phyloP scores from a whole-genome alignment of 2,329 filamentous ascomycete genomes.

The Sporothrix variecibatus region DNA sequence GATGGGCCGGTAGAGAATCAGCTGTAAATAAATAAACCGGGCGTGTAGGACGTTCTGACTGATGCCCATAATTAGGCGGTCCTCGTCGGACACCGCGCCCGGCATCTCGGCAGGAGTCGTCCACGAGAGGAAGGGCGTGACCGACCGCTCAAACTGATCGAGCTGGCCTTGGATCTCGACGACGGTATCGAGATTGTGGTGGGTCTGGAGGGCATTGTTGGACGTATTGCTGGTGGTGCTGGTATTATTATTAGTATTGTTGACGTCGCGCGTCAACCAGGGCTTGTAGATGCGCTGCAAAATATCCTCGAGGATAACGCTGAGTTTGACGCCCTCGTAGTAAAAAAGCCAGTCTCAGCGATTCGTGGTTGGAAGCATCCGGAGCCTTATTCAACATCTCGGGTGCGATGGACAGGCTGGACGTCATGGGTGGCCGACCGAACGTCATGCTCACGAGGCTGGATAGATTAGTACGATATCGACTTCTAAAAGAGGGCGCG shows the following conservation, averaged over 20 bases:
- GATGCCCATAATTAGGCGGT: constrained; percentile 15
- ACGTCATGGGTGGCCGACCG: constrained; percentile 27
- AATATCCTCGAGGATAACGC: constrained; percentile 26
- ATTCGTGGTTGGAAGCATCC: constrained; percentile 2
- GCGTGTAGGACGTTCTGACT: constrained; percentile 22
- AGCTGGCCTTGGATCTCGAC: constrained; percentile 26
- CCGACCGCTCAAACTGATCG: constrained; percentile 24
- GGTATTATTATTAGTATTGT: neutral
- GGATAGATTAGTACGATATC: neutral
- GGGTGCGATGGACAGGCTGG: constrained; percentile 23
- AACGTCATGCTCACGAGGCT: constrained; percentile 29
- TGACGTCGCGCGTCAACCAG: constrained; percentile 23
- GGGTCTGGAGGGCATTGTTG: neutral
- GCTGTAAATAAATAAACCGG: constrained; percentile 24
- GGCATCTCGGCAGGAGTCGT: neutral
- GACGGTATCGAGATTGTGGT: constrained; percentile 27
- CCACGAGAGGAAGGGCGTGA: constrained; percentile 26
- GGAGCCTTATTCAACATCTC: constrained; percentile 9
- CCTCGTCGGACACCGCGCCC: neutral
- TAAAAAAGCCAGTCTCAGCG: constrained; percentile 23
- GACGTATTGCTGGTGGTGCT: neutral
- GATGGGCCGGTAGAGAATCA: constrained; percentile 25
- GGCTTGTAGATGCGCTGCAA: constrained; percentile 28
- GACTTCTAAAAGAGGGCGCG: no score
- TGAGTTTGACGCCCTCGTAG: constrained; percentile 24